Conservation (phyloP, 2,329 filamentous ascomycete species). For the Bisporella sp. region DNA sequence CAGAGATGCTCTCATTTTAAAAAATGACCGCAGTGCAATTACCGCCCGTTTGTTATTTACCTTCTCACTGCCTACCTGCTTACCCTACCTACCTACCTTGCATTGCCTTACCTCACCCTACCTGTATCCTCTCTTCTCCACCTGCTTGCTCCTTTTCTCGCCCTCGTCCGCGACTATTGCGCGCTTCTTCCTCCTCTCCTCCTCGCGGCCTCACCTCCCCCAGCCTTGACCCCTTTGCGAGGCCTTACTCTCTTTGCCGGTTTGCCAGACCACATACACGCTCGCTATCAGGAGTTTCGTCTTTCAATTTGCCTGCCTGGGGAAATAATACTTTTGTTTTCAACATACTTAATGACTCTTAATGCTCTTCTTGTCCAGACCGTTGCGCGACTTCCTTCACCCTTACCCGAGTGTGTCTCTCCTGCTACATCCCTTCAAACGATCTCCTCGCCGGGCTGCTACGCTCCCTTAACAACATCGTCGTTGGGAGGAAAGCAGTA, state of each 20-base stretch:
- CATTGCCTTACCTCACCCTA: no score
- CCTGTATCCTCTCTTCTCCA: neutral
- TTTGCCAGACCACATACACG: constrained; percentile 4
- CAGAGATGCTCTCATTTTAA: no score
- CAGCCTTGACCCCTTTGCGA: neutral
- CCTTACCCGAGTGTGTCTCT: neutral
- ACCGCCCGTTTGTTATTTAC: no score
- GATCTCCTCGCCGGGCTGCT: constrained; percentile 7
- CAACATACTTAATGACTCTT: constrained; percentile 20
- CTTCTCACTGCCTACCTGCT: no score
- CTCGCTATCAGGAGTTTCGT: neutral
- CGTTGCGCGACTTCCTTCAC: constrained; percentile 11
- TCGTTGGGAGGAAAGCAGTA: constrained; percentile 6
- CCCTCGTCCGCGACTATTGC: no score
- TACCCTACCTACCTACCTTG: no score
- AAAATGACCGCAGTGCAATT: no score
- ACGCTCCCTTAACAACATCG: constrained; percentile 1
- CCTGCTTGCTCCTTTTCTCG: neutral
- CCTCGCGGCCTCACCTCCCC: neutral
- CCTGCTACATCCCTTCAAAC: constrained; percentile 6
- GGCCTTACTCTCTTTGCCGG: neutral
- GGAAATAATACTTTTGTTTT: no score
- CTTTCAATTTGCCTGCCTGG: no score
- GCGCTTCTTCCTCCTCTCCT: neutral
- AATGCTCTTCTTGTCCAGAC: constrained; percentile 12